These are phyloP conservation scores for Phellopilus nigrolimitatus DNA, from an alignment of 1,284 basidiomycete genomes.

Conservation along the genomic window DNA sequence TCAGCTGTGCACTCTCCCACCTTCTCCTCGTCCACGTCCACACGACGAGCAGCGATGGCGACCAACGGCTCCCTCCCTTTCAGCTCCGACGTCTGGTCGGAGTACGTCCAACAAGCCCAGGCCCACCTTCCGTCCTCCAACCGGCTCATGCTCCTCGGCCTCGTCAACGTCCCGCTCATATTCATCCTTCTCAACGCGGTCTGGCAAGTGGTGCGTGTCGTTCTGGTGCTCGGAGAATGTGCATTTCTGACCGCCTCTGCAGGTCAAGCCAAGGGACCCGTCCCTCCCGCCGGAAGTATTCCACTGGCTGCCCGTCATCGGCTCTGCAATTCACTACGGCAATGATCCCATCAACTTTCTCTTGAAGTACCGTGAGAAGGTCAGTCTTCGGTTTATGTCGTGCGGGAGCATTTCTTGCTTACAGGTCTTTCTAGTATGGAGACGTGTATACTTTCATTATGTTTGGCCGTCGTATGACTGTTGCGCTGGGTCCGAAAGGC, in stretches of 20 bases:
- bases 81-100: conserved; percentile 11
- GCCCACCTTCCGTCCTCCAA: conserved; percentile 14
- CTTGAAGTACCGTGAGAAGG: conserved; percentile 77
- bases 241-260: neutral
- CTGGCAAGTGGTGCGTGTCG: conserved; percentile 37
- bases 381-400: conserved; percentile 32
- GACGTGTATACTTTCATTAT: conserved; percentile 93
- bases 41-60: conserved; percentile 11
- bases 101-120: conserved; percentile 16
- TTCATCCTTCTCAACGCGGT: conserved; percentile 42
- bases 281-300: conserved; percentile 73
- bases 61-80: conserved; percentile 12
- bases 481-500: conserved; percentile 88
- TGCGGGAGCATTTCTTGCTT: neutral
- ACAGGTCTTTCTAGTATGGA: conserved; percentile 40
- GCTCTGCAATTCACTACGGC: conserved; percentile 73
- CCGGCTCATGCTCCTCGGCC: conserved; percentile 14
- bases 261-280: conserved; percentile 53
- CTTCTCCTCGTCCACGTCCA: neutral
- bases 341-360: conserved; percentile 80
- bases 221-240: neutral
- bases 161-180: conserved; percentile 24
- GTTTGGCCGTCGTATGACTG: conserved; percentile 86
- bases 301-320: conserved; percentile 73
- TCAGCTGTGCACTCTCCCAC: neutral